Percentiles rank a stretch among this genome's conserved stretches.
These are phyloP conservation scores for Penicillium hesseltinei DNA, from an alignment of 2,329 filamentous ascomycete genomes.

Conservation along the genomic window DNA sequence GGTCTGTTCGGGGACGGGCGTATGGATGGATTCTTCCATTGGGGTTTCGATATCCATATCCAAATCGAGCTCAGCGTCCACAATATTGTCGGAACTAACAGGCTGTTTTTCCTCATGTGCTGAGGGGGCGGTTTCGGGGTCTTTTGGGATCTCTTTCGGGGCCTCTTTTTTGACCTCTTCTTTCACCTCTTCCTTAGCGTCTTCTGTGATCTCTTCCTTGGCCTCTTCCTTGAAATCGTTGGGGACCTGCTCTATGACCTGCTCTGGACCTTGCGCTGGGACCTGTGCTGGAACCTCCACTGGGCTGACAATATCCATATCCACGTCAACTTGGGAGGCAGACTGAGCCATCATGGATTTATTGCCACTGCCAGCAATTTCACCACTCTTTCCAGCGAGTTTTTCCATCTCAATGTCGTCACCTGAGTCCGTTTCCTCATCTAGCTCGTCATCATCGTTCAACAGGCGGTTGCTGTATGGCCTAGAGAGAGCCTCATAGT, in stretches of 20 bases:
- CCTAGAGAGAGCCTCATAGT: neutral
- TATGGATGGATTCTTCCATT: too few species aligned
- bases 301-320: neutral
- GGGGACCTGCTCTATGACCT: neutral
- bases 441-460: neutral
- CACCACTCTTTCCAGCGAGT: neutral
- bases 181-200: neutral
- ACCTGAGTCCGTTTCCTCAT: neutral
- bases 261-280: neutral
- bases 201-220: rapidly evolving
- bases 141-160: too few species aligned
- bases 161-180: neutral
- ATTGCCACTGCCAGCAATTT: neutral
- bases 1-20: too few species aligned
- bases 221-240: neutral
- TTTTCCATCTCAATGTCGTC: neutral
- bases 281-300: neutral
- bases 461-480: neutral
- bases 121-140: neutral
- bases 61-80: too few species aligned
- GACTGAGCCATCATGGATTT: neutral
- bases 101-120: too few species aligned
- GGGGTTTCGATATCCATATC: too few species aligned
- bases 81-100: too few species aligned
- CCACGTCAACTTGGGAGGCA: neutral